These are phyloP conservation scores for Phytophthora melonis DNA, from an alignment of 352 stramenopile species.

Conservation along the genomic window DNA sequence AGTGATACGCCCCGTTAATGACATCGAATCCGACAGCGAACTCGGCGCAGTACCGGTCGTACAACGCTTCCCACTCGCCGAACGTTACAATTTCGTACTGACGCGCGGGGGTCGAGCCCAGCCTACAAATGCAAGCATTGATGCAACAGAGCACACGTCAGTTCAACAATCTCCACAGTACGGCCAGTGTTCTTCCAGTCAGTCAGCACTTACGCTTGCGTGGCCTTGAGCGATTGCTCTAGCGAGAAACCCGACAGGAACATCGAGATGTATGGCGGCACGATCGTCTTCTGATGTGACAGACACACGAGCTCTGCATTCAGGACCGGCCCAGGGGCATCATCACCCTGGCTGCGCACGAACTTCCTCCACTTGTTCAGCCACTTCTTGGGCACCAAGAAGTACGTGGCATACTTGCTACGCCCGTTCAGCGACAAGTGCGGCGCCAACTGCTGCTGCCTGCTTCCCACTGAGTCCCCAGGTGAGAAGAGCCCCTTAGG, in stretches of 20 bases:
- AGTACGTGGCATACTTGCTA: conserved; percentile 70
- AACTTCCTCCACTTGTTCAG: conserved; percentile 83
- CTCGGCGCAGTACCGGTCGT: conserved; percentile 80
- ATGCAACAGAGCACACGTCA: neutral
- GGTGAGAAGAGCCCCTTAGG: conserved; percentile 86
- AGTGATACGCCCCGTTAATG: conserved; percentile 83
- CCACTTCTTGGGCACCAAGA: conserved; percentile 90
- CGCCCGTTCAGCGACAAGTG: conserved; percentile 63
- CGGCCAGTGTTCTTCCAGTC: too few relatives aligned
- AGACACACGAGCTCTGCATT: conserved; percentile 86
- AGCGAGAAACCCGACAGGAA: conserved; percentile 87
- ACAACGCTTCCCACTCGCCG: conserved; percentile 85
- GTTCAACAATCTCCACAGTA: too few relatives aligned
- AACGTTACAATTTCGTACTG: conserved; percentile 91
- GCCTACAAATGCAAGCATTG: neutral
- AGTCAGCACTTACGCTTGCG: conserved; percentile 66
- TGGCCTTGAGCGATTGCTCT: conserved; percentile 78
- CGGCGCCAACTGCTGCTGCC: conserved; percentile 44
- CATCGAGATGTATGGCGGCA: conserved; percentile 88
- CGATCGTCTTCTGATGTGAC: conserved; percentile 80
- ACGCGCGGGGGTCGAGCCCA: conserved; percentile 57
- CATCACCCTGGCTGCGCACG: conserved; percentile 67
- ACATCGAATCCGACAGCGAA: conserved; percentile 87
- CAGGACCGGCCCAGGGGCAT: conserved; percentile 73
- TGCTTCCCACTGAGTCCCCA: conserved; percentile 11